These are phyloP conservation scores for Starmerella geochares DNA, from an alignment of 805 yeast genomes.

Conservation along the genomic window DNA sequence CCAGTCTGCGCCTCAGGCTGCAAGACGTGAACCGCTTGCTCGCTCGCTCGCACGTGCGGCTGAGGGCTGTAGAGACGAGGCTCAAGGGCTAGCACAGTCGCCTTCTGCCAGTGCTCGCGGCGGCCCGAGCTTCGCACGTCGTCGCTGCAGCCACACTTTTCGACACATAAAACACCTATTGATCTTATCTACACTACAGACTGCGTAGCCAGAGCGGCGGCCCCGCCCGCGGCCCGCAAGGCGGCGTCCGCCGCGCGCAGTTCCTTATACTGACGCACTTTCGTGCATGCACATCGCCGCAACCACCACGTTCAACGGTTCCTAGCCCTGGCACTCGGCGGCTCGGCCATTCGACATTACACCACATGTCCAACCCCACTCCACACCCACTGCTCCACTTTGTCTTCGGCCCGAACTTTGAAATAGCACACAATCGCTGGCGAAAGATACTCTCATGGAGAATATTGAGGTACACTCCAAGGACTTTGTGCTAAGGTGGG, in stretches of 20 bases:
- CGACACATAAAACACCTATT: too few relatives aligned
- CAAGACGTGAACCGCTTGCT: neutral
- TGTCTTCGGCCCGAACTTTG: neutral
- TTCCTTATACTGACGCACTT: neutral
- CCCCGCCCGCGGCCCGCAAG: too few relatives aligned
- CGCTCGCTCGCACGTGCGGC: neutral
- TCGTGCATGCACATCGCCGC: constrained; percentile 1
- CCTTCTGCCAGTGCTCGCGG: too few relatives aligned
- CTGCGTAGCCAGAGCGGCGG: too few relatives aligned
- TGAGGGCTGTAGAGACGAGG: neutral
- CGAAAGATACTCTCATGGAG: constrained; percentile 47
- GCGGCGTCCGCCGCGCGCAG: neutral
- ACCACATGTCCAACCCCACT: neutral
- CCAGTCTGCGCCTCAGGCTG: constrained; percentile 4
- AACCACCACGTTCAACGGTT: constrained; percentile 3
- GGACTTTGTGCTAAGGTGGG: constrained; percentile 86
- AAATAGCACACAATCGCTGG: neutral
- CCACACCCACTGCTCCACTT: neutral
- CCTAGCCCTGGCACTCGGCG: constrained; percentile 4
- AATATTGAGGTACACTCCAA: constrained; percentile 82
- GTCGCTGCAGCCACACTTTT: too few relatives aligned
- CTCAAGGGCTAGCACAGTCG: neutral
- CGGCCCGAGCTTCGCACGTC: too few relatives aligned
- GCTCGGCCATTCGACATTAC: constrained; percentile 1
- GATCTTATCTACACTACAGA: too few relatives aligned